A percentile compares a stretch with the other conserved stretches of the same genome.
Conservation (phyloP, 139 green algal genomes). For the Astrephomene gubernaculifera region DNA sequence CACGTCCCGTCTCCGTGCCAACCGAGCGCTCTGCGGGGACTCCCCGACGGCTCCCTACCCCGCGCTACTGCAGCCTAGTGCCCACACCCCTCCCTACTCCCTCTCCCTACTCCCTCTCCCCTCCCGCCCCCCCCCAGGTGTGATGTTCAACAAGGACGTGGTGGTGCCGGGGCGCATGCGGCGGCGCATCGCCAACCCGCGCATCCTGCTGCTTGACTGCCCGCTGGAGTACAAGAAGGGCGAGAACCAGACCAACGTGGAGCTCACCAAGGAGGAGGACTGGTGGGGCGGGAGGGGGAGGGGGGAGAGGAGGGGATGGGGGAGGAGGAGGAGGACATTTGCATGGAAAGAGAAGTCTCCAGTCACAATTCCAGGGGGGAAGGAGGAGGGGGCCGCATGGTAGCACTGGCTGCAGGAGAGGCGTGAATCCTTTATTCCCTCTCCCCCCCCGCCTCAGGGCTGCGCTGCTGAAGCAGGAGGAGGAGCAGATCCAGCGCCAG, state of each 20-base stretch:
- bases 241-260: constrained; percentile 99
- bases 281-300: constrained; percentile 65
- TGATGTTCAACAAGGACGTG: constrained; percentile 99
- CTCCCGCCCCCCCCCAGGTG: constrained; percentile 71
- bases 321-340: no score
- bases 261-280: constrained; percentile 98
- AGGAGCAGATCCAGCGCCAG: constrained; percentile 89
- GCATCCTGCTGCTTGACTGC: constrained; percentile 98
- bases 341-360: no score
- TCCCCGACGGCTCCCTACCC: no score
- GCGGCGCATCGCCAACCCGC: constrained; percentile 92
- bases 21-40: no score
- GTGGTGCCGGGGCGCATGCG: constrained; percentile 95
- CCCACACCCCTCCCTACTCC: no score
- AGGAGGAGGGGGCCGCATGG: no score
- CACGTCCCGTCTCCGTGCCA: no score
- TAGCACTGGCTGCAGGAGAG: no score
- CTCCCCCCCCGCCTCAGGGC: constrained; percentile 59
- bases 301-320: no score
- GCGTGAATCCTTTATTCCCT: no score
- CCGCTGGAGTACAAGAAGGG: constrained; percentile 99
- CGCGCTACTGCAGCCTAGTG: no score
- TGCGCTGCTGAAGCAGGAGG: constrained; percentile 95
- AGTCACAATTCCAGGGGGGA: no score
- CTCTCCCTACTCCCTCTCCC: background rate